A percentile compares a stretch with the other conserved stretches of the same genome.
Conservation (phyloP, 768 basidiomycete species). For the Mycena amicta region DNA sequence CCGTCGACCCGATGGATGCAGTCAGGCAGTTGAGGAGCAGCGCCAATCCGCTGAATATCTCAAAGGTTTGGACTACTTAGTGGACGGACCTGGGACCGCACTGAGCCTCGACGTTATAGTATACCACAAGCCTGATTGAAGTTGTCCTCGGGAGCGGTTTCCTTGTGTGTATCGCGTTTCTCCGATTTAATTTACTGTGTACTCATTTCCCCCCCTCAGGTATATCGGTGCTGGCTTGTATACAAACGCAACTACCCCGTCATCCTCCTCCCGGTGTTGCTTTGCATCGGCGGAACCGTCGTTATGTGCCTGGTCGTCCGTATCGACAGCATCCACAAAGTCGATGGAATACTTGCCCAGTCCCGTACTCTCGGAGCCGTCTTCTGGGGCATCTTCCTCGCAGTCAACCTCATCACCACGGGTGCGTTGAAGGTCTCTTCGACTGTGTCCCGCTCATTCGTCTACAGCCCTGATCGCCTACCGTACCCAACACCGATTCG, state of each 20-base stretch:
- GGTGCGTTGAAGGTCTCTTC: slow-evolving; percentile 1
- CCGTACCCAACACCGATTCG: slow-evolving; percentile 1
- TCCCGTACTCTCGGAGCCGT: background rate
- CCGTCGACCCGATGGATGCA: background rate
- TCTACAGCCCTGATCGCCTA: slow-evolving; percentile 9
- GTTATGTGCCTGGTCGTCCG: slow-evolving; percentile 14
- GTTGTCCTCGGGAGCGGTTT: slow-evolving; percentile 10
- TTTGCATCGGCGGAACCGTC: slow-evolving; percentile 13
- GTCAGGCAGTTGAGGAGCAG: background rate
- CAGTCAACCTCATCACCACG: slow-evolving; percentile 14
- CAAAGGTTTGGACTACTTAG: slow-evolving; percentile 1
- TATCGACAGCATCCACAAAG: background rate
- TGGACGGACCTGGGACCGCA: background rate
- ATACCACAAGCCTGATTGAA: slow-evolving; percentile 8
- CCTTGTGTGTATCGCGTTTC: slow-evolving; percentile 5
- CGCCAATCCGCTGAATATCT: slow-evolving; percentile 3
- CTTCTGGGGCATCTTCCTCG: slow-evolving; percentile 16
- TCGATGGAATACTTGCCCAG: slow-evolving; percentile 5
- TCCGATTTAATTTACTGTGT: background rate
- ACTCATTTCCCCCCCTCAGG: slow-evolving; percentile 5
- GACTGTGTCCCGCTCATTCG: background rate
- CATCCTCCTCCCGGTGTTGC: slow-evolving; percentile 1
- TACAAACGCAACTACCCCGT: slow-evolving; percentile 5
- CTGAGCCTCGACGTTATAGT: slow-evolving; percentile 2
- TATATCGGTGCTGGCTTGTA: slow-evolving; percentile 20